Percentiles rank a stretch among this genome's conserved stretches.
These are phyloP conservation scores for Chaetoceros tenuissimus DNA, from an alignment of 108 stramenopile genomes.

Conservation along the genomic window DNA sequence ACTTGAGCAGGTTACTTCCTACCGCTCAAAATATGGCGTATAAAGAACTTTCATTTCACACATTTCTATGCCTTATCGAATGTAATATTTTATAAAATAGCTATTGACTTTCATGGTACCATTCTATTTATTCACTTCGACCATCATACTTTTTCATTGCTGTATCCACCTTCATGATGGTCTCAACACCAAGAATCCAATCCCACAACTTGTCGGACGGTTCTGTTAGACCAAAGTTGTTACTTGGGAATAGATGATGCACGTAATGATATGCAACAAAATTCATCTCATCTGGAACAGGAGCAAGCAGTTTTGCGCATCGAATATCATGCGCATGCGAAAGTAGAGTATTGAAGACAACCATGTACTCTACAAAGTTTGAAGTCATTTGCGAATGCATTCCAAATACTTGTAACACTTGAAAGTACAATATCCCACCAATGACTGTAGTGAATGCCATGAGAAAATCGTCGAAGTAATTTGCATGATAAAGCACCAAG, in stretches of 20 bases:
- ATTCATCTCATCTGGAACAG: slow-evolving; percentile 4
- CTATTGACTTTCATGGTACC: no score
- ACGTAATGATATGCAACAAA: slow-evolving; percentile 6
- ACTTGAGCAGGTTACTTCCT: slow-evolving; percentile 48
- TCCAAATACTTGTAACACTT: not conserved
- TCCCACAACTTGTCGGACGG: slow-evolving; percentile 5
- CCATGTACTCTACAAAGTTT: no score
- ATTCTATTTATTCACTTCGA: no score
- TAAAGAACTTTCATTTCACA: slow-evolving; percentile 10
- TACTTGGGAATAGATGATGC: not conserved
- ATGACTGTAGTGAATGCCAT: no score
- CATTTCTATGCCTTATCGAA: no score
- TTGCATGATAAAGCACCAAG: no score
- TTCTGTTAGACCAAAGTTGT: slow-evolving; percentile 6
- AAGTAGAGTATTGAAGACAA: slow-evolving; percentile 1
- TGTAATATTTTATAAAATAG: no score
- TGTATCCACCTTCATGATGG: not conserved
- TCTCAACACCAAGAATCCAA: slow-evolving; percentile 3
- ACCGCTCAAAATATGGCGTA: slow-evolving; percentile 74
- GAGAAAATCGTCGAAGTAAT: no score
- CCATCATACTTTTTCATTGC: not conserved
- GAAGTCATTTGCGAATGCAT: not conserved
- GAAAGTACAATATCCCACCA: no score
- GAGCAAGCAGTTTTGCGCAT: slow-evolving; percentile 1
- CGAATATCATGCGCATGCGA: not conserved